Evolutionary conservation across 345 rosid genomes (phyloP).

Genomic region (Turnera subulata): DNA sequence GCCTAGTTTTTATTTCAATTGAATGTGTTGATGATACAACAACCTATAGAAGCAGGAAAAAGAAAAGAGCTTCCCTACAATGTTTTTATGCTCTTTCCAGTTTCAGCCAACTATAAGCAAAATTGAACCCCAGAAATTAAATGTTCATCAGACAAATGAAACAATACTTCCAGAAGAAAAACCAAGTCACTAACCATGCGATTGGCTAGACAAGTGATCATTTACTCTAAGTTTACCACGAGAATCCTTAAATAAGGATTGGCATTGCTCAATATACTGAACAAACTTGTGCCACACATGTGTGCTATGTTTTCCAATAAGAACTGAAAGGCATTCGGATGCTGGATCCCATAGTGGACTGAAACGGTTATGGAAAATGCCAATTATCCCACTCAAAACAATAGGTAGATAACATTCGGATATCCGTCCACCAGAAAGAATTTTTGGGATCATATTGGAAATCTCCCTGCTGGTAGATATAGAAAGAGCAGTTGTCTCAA

Average conservation of each 20-base stretch:
- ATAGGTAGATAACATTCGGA: slow-evolving; percentile 46
- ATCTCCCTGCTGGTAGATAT: slow-evolving; percentile 61
- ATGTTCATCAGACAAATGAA: too few relatives aligned
- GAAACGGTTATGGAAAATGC: slow-evolving; percentile 68
- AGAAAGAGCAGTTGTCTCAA: slow-evolving; percentile 66
- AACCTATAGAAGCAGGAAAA: not conserved
- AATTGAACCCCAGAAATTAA: too few relatives aligned
- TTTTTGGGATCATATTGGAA: slow-evolving; percentile 52
- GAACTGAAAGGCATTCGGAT: slow-evolving; percentile 68
- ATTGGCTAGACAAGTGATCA: slow-evolving; percentile 27
- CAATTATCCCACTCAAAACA: slow-evolving; percentile 66
- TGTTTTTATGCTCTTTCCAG: too few relatives aligned
- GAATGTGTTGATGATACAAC: not conserved
- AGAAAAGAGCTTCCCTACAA: not conserved
- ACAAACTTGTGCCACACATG: slow-evolving; percentile 66
- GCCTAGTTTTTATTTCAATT: not conserved
- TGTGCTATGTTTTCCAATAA: slow-evolving; percentile 44
- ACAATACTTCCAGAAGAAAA: not conserved
- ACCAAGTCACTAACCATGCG: slow-evolving; percentile 42
- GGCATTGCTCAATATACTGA: slow-evolving; percentile 44
- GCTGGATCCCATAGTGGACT: slow-evolving; percentile 60
- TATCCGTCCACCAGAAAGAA: slow-evolving; percentile 64
- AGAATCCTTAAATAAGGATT: slow-evolving; percentile 34
- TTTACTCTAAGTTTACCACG: slow-evolving; percentile 26
- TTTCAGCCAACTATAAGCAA: too few relatives aligned